Conservation (phyloP, 2,329 filamentous ascomycete species). For the Westerdykella ornata region DNA sequence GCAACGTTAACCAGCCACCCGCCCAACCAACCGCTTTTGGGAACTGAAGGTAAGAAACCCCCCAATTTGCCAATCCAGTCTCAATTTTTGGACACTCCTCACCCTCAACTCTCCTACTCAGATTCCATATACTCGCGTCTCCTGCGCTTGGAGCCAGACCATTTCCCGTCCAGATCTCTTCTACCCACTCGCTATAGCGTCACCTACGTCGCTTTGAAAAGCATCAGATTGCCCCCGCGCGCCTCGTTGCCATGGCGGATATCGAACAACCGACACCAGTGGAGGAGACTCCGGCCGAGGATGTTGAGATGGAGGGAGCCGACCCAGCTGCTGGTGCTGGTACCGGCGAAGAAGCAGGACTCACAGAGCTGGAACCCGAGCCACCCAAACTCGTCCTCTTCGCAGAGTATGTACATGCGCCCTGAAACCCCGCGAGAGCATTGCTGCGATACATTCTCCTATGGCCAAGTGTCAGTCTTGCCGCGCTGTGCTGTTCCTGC, state of each 20-base stretch:
- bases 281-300: conserved; percentile 31
- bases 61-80: conserved; percentile 1
- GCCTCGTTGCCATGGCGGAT: conserved; percentile 22
- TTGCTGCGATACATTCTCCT: too few relatives aligned
- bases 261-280: conserved; percentile 23
- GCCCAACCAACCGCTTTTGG: too few relatives aligned
- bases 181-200: not conserved
- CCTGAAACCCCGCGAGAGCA: not conserved
- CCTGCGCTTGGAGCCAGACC: not conserved
- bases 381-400: conserved; percentile 39
- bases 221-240: too few relatives aligned
- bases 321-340: conserved; percentile 12
- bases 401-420: conserved; percentile 38
- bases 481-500: too few relatives aligned
- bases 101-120: conserved; percentile 1
- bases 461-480: too few relatives aligned
- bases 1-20: too few relatives aligned
- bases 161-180: not conserved
- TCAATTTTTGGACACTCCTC: conserved; percentile 1
- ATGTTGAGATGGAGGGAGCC: conserved; percentile 45
- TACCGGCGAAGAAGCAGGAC: conserved; percentile 27
- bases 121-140: not conserved
- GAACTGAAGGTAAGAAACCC: not conserved
- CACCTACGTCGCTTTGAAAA: not conserved
- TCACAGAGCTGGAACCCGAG: conserved; percentile 42